Conservation (phyloP, 2,329 filamentous ascomycete genomes). For the Calonectria leucothoes region DNA sequence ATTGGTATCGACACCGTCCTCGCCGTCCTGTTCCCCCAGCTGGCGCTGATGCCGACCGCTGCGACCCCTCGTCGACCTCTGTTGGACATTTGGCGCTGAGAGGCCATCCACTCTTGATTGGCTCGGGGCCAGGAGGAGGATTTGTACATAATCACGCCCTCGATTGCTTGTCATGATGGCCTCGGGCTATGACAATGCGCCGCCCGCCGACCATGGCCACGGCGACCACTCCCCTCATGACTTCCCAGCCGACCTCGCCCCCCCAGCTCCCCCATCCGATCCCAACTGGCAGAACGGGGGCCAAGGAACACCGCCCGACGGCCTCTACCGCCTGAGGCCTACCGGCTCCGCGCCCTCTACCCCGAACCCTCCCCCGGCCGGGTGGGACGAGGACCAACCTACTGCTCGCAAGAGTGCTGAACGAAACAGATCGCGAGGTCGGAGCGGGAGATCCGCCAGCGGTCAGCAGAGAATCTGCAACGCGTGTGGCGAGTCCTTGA, state of each 20-base stretch:
- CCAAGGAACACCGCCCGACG: conserved; percentile 52
- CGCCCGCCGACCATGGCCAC: conserved; percentile 52
- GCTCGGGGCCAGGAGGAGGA: conserved; percentile 42
- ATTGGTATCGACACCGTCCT: conserved; percentile 43
- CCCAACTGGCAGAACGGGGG: conserved; percentile 52
- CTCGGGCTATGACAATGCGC: conserved; percentile 59
- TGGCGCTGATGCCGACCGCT: conserved; percentile 54
- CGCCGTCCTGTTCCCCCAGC: conserved; percentile 30
- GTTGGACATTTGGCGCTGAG: conserved; percentile 48
- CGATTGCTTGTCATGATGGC: conserved; percentile 52
- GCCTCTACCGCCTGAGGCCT: conserved; percentile 47
- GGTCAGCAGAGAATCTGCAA: conserved; percentile 77
- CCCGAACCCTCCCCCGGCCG: conserved; percentile 43
- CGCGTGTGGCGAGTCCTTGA: conserved; percentile 89
- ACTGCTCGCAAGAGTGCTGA: conserved; percentile 65
- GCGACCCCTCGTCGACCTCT: conserved; percentile 46
- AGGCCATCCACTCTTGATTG: conserved; percentile 35
- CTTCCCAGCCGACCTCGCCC: conserved; percentile 44
- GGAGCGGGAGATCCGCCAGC: conserved; percentile 66
- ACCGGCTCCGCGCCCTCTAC: conserved; percentile 50
- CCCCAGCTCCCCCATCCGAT: conserved; percentile 47
- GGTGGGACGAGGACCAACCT: conserved; percentile 53
- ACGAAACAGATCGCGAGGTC: conserved; percentile 66
- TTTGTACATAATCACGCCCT: conserved; percentile 36
- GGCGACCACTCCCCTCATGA: conserved; percentile 42